Evolutionary conservation across 179 eudicot species (phyloP), one percentile per base, ranked within the genome.

Genomic region (Patellifolia procumbens): DNA sequence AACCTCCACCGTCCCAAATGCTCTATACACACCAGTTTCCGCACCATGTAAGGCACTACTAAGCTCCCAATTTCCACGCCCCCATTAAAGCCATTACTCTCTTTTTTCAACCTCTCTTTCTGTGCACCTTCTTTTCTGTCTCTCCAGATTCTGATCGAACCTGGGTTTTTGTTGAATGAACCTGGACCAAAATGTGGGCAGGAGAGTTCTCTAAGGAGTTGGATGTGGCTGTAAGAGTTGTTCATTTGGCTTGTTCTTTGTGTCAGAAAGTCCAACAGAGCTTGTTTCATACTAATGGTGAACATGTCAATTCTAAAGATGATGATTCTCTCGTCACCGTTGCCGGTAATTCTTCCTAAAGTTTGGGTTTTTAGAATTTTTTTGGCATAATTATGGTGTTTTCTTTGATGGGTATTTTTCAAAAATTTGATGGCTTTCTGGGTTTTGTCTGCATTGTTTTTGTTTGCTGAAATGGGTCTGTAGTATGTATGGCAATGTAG

Each of bases 271-370:
- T 94, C 37, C 98, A 94, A 72, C 70, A 74, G 59, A 82, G 81
- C 43, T 73, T 93, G 81, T 60, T 89, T 76, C 81, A 89, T 72
- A n/a, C 86, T 0, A 75, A 61, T 71, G 63, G 20, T 52, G 77
- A 84, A 70, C 91, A 88, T 28, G 88, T 92, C 37, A 74, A 80
- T 74, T 87, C 90, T 73, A 93, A 95, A 82, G 91, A 88, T 53
- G 97, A 95, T 74, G 89, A 95, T 85, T 92, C 98, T 51, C 97
- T 86, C 52, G 97, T 93, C 73, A 93, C 99, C 81, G 84, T 95
- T 76, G 97, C 99, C 56, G 98, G 97, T 93, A 76, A 65, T 69
- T 63, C 0, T n/a, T 68, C 20, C 1, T 35, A 7, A 32, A 12
- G 13, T 35, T 49, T 63, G 28, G 73, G 29, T 74, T 55, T 49